phyloP scores from a whole-genome alignment of 768 basidiomycete genomes.

The Phylloporus arenicola region DNA sequence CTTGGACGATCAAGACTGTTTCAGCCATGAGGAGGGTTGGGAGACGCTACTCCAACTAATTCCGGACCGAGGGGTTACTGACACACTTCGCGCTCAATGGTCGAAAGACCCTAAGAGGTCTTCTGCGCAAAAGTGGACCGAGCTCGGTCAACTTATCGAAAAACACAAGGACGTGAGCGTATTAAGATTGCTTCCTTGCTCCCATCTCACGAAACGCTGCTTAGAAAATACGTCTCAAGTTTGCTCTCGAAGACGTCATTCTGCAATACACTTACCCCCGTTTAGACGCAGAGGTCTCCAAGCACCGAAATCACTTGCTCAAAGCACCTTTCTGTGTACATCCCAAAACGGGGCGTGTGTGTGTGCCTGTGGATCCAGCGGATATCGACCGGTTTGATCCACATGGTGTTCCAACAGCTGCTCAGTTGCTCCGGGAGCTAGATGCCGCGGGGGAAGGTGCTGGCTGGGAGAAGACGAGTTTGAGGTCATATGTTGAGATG shows the following conservation, averaged over 20 bases:
- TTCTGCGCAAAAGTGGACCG: slow-evolving; percentile 72
- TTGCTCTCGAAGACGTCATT: slow-evolving; percentile 79
- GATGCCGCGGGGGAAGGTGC: slow-evolving; percentile 50
- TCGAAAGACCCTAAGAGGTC: slow-evolving; percentile 41
- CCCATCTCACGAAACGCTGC: background rate
- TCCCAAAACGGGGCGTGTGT: slow-evolving; percentile 92
- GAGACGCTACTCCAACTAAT: slow-evolving; percentile 70
- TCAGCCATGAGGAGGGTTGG: slow-evolving; percentile 63
- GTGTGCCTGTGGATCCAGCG: slow-evolving; percentile 83
- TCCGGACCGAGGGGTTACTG: slow-evolving; percentile 52
- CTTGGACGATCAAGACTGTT: slow-evolving; percentile 81
- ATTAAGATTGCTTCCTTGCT: background rate
- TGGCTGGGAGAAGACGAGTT: slow-evolving; percentile 85
- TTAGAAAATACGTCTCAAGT: slow-evolving; percentile 28
- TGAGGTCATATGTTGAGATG: slow-evolving; percentile 87
- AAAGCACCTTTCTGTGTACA: slow-evolving; percentile 98
- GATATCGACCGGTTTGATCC: slow-evolving; percentile 81
- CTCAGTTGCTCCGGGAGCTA: slow-evolving; percentile 76
- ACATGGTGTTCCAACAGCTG: slow-evolving; percentile 77
- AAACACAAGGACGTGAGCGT: slow-evolving; percentile 33
- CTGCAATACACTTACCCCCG: slow-evolving; percentile 95
- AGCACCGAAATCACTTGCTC: slow-evolving; percentile 94
- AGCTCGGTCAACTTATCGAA: slow-evolving; percentile 42
- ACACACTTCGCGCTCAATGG: slow-evolving; percentile 56
- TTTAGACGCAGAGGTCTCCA: slow-evolving; percentile 94